Evolutionary conservation across 495 filamentous ascomycete species (phyloP).

Genomic region (Neurospora sp.): DNA sequence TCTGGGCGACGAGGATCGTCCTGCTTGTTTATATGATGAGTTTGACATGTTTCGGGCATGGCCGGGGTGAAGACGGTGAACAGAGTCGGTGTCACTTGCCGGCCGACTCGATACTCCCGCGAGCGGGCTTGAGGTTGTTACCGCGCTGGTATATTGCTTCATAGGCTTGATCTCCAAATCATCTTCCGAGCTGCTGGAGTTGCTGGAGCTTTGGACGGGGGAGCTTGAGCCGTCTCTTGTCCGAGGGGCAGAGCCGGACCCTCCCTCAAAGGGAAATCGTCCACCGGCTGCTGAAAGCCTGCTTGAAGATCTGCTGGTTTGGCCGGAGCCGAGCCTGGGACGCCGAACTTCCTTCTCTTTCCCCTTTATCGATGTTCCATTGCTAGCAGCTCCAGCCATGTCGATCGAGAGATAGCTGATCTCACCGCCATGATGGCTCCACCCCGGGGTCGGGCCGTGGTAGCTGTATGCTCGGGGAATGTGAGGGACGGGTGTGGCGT

Average conservation of each 20-base stretch:
- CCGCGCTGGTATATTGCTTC: slow-evolving; percentile 1
- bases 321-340: slow-evolving; percentile 13
- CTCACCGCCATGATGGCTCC: slow-evolving; percentile 14
- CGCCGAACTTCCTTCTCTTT: slow-evolving; percentile 29
- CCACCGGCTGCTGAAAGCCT: slow-evolving; percentile 8
- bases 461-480: slow-evolving; percentile 35
- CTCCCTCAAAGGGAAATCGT: slow-evolving; percentile 4
- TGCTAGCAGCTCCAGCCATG: background rate
- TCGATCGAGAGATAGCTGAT: slow-evolving; percentile 14
- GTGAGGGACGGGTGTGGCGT: slow-evolving; percentile 30
- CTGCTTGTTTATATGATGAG: slow-evolving; percentile 3
- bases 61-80: slow-evolving; percentile 22
- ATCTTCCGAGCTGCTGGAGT: slow-evolving; percentile 26
- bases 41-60: slow-evolving; percentile 21
- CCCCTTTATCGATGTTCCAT: background rate
- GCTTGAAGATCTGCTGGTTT: slow-evolving; percentile 21
- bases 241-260: background rate
- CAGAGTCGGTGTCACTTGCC: slow-evolving; percentile 9
- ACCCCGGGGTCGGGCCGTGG: slow-evolving; percentile 24
- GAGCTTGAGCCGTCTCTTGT: slow-evolving; percentile 6
- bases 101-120: slow-evolving; percentile 1
- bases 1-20: background rate
- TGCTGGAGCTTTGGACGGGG: slow-evolving; percentile 19
- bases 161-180: slow-evolving; percentile 25
- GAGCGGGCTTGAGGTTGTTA: background rate